Evolutionary conservation across 495 filamentous ascomycete genomes (phyloP), one percentile per base, ranked within the genome.

Genomic region (Tuber magnatum): DNA sequence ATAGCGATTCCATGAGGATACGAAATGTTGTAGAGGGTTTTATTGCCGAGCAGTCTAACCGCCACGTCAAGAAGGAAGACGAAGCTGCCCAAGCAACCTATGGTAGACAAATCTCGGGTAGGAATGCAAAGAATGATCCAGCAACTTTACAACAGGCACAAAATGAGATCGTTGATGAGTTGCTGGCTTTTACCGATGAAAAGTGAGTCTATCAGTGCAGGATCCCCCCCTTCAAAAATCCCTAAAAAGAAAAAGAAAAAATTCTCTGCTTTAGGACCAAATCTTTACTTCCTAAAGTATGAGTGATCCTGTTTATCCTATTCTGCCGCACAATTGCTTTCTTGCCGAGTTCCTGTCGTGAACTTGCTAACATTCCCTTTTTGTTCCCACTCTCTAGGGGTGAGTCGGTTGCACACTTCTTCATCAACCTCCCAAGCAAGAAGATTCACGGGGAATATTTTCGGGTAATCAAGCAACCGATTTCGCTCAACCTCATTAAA

Each of bases 401-500:
- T 71, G 91, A 91, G 39, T 85, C 85, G 12, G 91, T 94, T 76
- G 89, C 91, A 22, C 89, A 88, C 46, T 86, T 89, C 78, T 96
- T 96, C 83, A 87, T 92, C 74, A 86, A 84, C 3, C 88, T 94
- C 39, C 89, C 92, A 43, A 86, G 88, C 71, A 85, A 86, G 82
- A 87, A 88, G 73, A 83, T 87, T 51, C 85, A 91, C 74, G 87
- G 89, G n/a, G 88, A 91, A 38, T 96, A 95, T 82, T 94, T 93
- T 83, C 85, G 89, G 72, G 85, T 87, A 70, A 93, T 91, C 73
- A 86, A 87, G 68, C 86, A 92, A 73, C 93, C 93, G 1, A 90
- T 96, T 72, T 91, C 92, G 0, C 84, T 96, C 48, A 89, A 92
- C 74, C 89, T 86, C 3, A 91, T 96, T 69, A 90, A 93, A 84